A percentile compares a stretch with the other conserved stretches of the same genome.
phyloP scores from a whole-genome alignment of 306 rosid genomes.

The Cucumis sativus region Cucumber_9930_V3 NC_026658.2:24434501-24435000 shows the following conservation, averaged over 20 bases:
- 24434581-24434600: neutral
- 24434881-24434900: conserved; percentile 1
- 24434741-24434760: conserved; percentile 34
- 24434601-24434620: conserved; percentile 18
- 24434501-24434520: neutral
- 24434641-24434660: conserved; percentile 17
- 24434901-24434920: neutral
- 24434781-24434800: conserved; percentile 25
- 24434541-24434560: conserved; percentile 19
- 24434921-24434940: neutral
- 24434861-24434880: conserved; percentile 3
- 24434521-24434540: conserved; percentile 22
- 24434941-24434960: neutral
- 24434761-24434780: conserved; percentile 49
- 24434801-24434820: conserved; percentile 23
- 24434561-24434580: neutral
- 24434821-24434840: conserved; percentile 52
- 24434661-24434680: conserved; percentile 18
- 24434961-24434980: neutral
- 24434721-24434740: conserved; percentile 42
- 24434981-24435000: neutral
- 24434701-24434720: conserved; percentile 18
- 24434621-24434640: conserved; percentile 7
- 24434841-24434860: conserved; percentile 20
- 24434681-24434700: conserved; percentile 12